Conservation (phyloP, 2,329 filamentous ascomycete genomes). For the Curvularia sp. region DNA sequence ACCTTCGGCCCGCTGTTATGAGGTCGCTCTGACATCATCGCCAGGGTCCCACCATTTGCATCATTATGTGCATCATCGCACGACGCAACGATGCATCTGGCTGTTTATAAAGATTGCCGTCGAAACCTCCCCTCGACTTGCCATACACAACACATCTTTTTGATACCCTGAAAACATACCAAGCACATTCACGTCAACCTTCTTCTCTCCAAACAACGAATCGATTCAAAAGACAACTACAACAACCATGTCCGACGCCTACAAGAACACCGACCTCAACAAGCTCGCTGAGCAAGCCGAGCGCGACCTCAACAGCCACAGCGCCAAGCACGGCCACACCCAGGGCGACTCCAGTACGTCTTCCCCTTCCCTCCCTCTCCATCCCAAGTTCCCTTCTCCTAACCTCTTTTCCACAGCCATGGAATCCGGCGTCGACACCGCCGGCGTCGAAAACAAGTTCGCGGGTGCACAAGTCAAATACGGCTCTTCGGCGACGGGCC, state of each 20-base stretch:
- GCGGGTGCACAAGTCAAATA: conserved; percentile 54
- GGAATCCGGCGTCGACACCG: conserved; percentile 59
- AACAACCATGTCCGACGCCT: conserved; percentile 53
- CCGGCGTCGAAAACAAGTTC: conserved; percentile 49
- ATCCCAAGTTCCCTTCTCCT: neutral
- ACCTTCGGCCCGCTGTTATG: conserved; percentile 17
- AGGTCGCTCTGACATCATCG: conserved; percentile 32
- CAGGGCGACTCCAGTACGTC: conserved; percentile 50
- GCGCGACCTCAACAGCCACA: conserved; percentile 55
- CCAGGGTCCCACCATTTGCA: conserved; percentile 16
- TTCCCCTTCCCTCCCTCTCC: neutral
- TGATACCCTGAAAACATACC: neutral
- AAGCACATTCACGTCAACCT: neutral
- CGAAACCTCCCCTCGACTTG: neutral
- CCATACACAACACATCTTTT: neutral
- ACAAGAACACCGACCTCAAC: conserved; percentile 52
- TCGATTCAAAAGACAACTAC: neutral
- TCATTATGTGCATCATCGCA: conserved; percentile 4
- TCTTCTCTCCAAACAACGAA: neutral
- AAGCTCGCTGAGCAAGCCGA: conserved; percentile 57
- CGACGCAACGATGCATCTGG: neutral
- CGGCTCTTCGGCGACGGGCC: conserved; percentile 54
- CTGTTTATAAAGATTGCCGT: neutral
- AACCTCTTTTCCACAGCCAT: conserved; percentile 36
- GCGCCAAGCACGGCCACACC: conserved; percentile 48